A percentile compares a stretch with the other conserved stretches of the same genome.
Evolutionary conservation across 2,329 filamentous ascomycete genomes (phyloP).

Genomic region (Passalora sequoiae): DNA sequence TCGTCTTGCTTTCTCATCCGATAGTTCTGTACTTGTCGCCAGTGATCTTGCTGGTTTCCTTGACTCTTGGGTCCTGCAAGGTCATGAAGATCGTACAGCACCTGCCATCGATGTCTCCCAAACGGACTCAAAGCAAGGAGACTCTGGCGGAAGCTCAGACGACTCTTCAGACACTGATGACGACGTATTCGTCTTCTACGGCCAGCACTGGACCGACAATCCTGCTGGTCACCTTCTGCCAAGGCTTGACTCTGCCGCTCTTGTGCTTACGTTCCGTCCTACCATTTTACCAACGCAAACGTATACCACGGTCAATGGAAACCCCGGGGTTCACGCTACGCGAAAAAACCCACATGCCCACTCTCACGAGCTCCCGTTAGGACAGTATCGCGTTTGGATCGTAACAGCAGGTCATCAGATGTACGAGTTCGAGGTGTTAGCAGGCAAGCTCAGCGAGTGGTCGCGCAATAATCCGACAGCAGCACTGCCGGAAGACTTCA

Average conservation of each 20-base stretch:
- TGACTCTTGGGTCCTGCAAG: constrained; percentile 75
- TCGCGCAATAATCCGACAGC: constrained; percentile 74
- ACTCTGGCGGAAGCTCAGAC: constrained; percentile 24
- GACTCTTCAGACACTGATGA: constrained; percentile 38
- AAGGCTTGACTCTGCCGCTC: constrained; percentile 41
- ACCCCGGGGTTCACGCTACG: constrained; percentile 47
- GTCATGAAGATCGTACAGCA: constrained; percentile 47
- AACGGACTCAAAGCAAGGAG: constrained; percentile 26
- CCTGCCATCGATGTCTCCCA: constrained; percentile 36
- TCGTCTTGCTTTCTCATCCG: constrained; percentile 70
- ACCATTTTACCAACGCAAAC: not conserved
- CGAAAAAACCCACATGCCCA: constrained; percentile 48
- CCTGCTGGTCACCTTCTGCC: constrained; percentile 52
- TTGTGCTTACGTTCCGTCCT: constrained; percentile 46
- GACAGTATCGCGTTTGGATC: constrained; percentile 53
- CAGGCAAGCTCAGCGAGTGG: constrained; percentile 77
- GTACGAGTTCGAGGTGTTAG: constrained; percentile 72
- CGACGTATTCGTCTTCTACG: constrained; percentile 49
- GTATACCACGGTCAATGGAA: constrained; percentile 38
- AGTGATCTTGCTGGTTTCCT: constrained; percentile 80
- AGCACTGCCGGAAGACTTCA: constrained; percentile 68
- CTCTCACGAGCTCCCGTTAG: constrained; percentile 53
- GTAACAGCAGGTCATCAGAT: constrained; percentile 63
- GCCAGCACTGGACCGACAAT: constrained; percentile 70
- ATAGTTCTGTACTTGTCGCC: constrained; percentile 72